A percentile compares a stretch with the other conserved stretches of the same genome.
Conservation (phyloP, 345 rosid species). For the Acer saccharum region DNA sequence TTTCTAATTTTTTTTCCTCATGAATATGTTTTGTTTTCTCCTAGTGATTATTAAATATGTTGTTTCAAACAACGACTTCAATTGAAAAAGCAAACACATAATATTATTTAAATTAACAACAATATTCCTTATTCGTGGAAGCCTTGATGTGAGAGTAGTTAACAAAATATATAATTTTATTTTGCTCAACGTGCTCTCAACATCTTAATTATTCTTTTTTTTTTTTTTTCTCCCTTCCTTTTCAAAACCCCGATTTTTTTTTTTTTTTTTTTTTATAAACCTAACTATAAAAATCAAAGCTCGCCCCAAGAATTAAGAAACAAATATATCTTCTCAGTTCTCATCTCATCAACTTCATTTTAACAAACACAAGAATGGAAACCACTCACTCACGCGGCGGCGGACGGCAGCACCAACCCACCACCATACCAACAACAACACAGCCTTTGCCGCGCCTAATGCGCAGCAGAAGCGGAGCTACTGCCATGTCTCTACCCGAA, state of each 20-base stretch:
- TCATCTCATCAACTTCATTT: neutral
- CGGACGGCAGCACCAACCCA: slow-evolving; percentile 9
- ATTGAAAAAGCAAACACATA: neutral
- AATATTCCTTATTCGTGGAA: slow-evolving; percentile 8
- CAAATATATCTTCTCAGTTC: neutral
- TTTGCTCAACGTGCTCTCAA: slow-evolving; percentile 15
- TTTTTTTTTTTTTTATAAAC: neutral
- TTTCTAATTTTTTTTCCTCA: no score
- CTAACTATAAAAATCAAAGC: neutral
- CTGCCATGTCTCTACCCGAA: slow-evolving; percentile 16
- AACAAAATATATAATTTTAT: neutral
- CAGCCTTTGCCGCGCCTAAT: slow-evolving; percentile 25
- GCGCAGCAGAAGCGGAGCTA: slow-evolving; percentile 51
- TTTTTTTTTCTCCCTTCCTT: no score
- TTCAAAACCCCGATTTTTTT: neutral
- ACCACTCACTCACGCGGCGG: slow-evolving; percentile 3
- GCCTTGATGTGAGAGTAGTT: neutral
- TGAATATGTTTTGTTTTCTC: neutral
- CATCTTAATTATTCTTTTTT: neutral
- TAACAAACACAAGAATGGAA: slow-evolving; percentile 20
- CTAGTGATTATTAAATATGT: neutral
- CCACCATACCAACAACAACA: neutral
- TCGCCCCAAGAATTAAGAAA: neutral
- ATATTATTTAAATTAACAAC: no score
- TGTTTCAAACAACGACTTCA: neutral